Base-by-base conservation (phyloP, 192 early-diverging fungal species). In the Ambispora gerdemannii region DNA sequence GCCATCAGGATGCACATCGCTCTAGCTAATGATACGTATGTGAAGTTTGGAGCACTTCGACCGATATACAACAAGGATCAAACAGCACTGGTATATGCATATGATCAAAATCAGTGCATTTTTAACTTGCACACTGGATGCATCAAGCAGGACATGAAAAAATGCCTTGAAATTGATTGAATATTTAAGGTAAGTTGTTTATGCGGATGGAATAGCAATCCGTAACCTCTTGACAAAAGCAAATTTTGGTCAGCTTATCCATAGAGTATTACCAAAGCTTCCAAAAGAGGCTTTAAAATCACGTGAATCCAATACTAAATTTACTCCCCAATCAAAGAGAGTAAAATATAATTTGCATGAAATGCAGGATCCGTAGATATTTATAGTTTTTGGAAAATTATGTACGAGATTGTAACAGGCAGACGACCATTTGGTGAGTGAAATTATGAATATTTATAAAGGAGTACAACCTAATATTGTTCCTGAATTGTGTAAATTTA, bases 161-260 rank as follows among this genome's bases (percentile, higher is more conserved):
- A 62, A 62, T 10, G n/a, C 25, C 20, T 62, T 62, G 15, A 62
- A 62, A 25, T 62, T 62, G 38, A 62, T 62, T 17, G 27, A 34
- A 36, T 62, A 62, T 1, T 22, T 62, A 24, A 38, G 60, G 13
- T 35, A 62, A 35, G 15, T 62, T 35, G 33, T 24, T 62, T 62
- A 35, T 38, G 38, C 33, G 60, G 35, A 62, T 62, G 60, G n/a
- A 20, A 31, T 28, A 11, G 33, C 33, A 15, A 20, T 62, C 2
- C 33, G 27, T 36, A 62, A 38, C 24, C 33, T 62, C 36, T 20
- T 62, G 33, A 20, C 15, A 24, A 38, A 22, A 62, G 32, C n/a
- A 35, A 38, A 10, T 62, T 62, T 22, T 20, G 60, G 60, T 11
- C n/a, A 34, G 36, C 15, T 36, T 36, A 24, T 62, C 38, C 13